Base-by-base conservation (phyloP, 2,329 filamentous ascomycete species). In the Tricladium varicosporioides region DNA sequence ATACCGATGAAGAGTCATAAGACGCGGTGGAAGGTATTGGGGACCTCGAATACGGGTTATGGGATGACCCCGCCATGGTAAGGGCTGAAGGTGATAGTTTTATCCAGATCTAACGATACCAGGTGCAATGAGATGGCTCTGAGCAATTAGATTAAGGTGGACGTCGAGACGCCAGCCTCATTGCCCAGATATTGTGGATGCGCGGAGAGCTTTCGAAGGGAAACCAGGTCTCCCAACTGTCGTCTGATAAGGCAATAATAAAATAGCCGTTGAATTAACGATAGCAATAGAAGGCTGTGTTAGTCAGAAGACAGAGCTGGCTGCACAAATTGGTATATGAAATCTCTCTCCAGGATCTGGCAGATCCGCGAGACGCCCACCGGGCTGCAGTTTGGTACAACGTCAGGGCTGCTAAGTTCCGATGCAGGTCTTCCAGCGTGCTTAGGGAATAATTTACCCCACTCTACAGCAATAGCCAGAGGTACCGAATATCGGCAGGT, bases 1-100 rank as follows among this genome's bases (percentile, higher is more conserved):
- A 84, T 65, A 84, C 81, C 48, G 83, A 84, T 10, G 83, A 85
- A 58, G 83, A 85, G 72, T 84, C 82, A 78, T 84, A 86, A 63
- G 82, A 85, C 71, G 79, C 78, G 61, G 78, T 80, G 62, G 82
- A 84, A 59, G 76, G 77, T 71, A 84, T 84, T 59, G 84, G 83
- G 57, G 83, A 86, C 72, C 81, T 82, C 67, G 80, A 74, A 70
- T 82, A 85, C 50, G 77, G 73, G 69, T 78, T 82, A 74, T 85
- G 82, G 66, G 80, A 75, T 70, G 74, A 73, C 58, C 81, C 77
- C 66, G 81, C 76, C 82, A 85, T 85, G 68, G 57, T 64, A 54
- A 52, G 56, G 53, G 51, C 53, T 53, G 51, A 54, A 51, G 32
- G 57, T 57, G 43, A 22, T 32, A 56, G 32, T 57, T 64, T 63